A percentile compares a stretch with the other conserved stretches of the same genome.
Conservation (phyloP, 345 rosid species). For the Chamaenerion angustifolium region DNA sequence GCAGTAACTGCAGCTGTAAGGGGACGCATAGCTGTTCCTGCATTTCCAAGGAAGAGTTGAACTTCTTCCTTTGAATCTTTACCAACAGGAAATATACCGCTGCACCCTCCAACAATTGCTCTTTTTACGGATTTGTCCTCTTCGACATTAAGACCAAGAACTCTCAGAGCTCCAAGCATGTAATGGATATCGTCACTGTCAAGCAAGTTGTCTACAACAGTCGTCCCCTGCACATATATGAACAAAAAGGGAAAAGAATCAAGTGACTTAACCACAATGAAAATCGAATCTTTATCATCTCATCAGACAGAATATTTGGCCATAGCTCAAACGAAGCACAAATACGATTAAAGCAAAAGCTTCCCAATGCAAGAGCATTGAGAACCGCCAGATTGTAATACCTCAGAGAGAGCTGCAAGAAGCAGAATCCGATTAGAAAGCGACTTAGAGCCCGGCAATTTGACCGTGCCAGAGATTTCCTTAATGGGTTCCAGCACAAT, state of each 20-base stretch:
- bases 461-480: conserved; percentile 72
- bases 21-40: conserved; percentile 96
- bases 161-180: conserved; percentile 84
- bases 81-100: conserved; percentile 63
- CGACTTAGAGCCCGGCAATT: conserved; percentile 92
- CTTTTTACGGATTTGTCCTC: conserved; percentile 35
- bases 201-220: conserved; percentile 81
- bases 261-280: background rate
- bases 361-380: background rate
- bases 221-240: conserved; percentile 55
- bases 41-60: conserved; percentile 88
- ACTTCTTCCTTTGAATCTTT: conserved; percentile 37
- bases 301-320: no score
- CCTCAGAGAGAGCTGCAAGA: conserved; percentile 90
- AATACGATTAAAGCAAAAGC: no score
- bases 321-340: no score
- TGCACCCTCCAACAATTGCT: conserved; percentile 72
- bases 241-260: background rate
- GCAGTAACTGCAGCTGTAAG: conserved; percentile 84
- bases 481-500: conserved; percentile 69
- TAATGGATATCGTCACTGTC: conserved; percentile 75
- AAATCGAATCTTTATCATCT: no score
- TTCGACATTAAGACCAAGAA: conserved; percentile 55
- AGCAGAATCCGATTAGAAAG: conserved; percentile 86
- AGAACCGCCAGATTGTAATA: conserved; percentile 3